phyloP scores from a whole-genome alignment of 2,329 filamentous ascomycete species.

The Pezicula carpinea region DNA sequence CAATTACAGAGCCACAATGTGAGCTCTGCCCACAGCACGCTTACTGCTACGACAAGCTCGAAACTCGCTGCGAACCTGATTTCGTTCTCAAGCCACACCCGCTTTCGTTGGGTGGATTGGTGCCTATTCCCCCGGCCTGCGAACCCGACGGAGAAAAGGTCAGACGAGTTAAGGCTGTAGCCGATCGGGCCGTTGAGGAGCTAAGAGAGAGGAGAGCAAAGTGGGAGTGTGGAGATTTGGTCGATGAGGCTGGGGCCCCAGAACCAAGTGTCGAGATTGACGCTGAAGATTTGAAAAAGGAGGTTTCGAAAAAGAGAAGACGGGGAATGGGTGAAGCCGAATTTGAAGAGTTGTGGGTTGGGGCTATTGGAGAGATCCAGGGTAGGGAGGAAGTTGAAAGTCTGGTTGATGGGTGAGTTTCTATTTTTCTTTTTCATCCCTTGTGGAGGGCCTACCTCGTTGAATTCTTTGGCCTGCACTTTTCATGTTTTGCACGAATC shows the following conservation, averaged over 20 bases:
- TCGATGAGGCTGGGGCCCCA: slow-evolving; percentile 55
- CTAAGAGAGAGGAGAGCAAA: slow-evolving; percentile 80
- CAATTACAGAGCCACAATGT: slow-evolving; percentile 72
- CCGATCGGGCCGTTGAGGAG: slow-evolving; percentile 81
- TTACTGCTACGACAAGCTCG: slow-evolving; percentile 75
- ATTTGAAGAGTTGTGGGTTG: slow-evolving; percentile 83
- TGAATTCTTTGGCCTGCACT: slow-evolving; percentile 19
- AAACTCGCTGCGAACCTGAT: slow-evolving; percentile 76
- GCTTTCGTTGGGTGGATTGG: slow-evolving; percentile 70
- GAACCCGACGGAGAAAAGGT: slow-evolving; percentile 94
- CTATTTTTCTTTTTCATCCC: slow-evolving; percentile 12
- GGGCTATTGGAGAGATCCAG: slow-evolving; percentile 68
- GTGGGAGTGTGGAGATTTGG: slow-evolving; percentile 79
- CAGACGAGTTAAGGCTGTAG: slow-evolving; percentile 78
- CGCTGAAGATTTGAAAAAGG: slow-evolving; percentile 69
- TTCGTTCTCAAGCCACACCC: slow-evolving; percentile 85
- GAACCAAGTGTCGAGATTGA: slow-evolving; percentile 58
- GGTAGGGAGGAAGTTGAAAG: slow-evolving; percentile 56
- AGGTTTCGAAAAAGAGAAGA: slow-evolving; percentile 69
- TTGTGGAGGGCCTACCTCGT: background rate
- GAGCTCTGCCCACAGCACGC: slow-evolving; percentile 89
- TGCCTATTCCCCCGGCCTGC: slow-evolving; percentile 86
- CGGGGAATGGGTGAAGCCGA: slow-evolving; percentile 82
- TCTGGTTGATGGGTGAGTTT: slow-evolving; percentile 47
- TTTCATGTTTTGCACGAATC: slow-evolving; percentile 4